phyloP scores from a whole-genome alignment of 148 eudicot species.

The Amaranthus hypochondriacus region DNA sequence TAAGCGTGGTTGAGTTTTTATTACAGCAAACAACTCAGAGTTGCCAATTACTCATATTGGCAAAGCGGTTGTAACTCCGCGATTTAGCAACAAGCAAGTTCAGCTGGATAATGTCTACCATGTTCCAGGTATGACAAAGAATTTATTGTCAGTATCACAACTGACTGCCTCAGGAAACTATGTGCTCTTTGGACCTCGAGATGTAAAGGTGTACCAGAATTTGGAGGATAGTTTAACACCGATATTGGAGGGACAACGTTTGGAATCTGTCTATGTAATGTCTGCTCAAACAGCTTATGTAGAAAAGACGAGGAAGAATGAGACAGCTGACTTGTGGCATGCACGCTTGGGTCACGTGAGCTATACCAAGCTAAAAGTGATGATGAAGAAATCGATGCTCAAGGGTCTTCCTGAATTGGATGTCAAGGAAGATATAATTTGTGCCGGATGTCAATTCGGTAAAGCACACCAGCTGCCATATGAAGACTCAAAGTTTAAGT shows the following conservation, averaged over 20 bases:
- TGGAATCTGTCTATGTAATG: conserved; percentile 13
- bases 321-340: conserved; percentile 17
- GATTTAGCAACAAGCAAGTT: neutral
- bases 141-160: conserved; percentile 14
- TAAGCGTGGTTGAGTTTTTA: neutral
- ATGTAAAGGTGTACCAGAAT: too few relatives aligned
- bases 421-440: conserved; percentile 1
- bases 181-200: neutral
- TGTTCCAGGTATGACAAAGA: conserved; percentile 13
- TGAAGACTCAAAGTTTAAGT: conserved; percentile 12
- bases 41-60: conserved; percentile 11
- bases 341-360: conserved; percentile 14
- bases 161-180: neutral
- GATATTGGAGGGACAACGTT: too few relatives aligned
- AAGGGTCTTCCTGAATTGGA: conserved; percentile 5
- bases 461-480: conserved; percentile 8
- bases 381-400: conserved; percentile 23
- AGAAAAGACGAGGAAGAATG: conserved; percentile 18
- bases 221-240: too few relatives aligned
- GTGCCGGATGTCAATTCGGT: conserved; percentile 4
- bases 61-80: neutral
- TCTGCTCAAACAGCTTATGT: conserved; percentile 9
- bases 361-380: conserved; percentile 9
- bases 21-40: neutral
- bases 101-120: conserved; percentile 11